Percentiles rank a stretch among this genome's conserved stretches.
These are phyloP conservation scores for Leccinum obscurum DNA, from an alignment of 768 basidiomycete species.

Conservation along the genomic window DNA sequence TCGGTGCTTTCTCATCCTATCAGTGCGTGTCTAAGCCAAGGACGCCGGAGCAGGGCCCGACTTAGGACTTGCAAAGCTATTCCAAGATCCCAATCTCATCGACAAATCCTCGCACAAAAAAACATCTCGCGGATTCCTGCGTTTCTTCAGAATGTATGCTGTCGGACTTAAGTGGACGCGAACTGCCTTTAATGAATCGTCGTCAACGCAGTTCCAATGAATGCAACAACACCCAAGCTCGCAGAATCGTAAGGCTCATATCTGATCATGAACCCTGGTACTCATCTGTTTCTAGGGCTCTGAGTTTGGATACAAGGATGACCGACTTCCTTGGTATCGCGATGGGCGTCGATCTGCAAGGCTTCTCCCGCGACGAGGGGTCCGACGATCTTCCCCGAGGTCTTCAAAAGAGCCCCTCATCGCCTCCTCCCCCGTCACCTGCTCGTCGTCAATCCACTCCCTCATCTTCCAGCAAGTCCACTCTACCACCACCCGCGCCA, in stretches of 20 bases:
- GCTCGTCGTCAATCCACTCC: conserved; percentile 36
- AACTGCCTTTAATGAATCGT: not conserved
- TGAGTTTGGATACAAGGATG: conserved; percentile 82
- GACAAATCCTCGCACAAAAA: conserved; percentile 82
- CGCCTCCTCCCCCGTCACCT: conserved; percentile 23
- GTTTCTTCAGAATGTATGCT: conserved; percentile 67
- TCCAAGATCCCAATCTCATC: conserved; percentile 80
- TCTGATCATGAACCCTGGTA: not conserved
- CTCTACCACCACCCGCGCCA: conserved; percentile 39
- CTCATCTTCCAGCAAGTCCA: conserved; percentile 41
- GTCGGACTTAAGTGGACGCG: not conserved
- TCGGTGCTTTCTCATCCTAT: not conserved
- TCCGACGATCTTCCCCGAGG: conserved; percentile 77
- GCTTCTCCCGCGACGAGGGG: conserved; percentile 80
- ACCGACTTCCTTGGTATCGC: conserved; percentile 89
- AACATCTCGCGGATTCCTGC: conserved; percentile 78
- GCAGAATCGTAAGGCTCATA: conserved; percentile 50
- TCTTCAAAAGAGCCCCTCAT: conserved; percentile 32
- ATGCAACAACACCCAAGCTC: conserved; percentile 70
- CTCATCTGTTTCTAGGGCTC: conserved; percentile 40
- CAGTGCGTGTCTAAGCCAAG: conserved; percentile 61
- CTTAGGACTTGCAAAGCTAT: conserved; percentile 70
- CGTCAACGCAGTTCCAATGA: conserved; percentile 49
- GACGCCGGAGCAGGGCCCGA: conserved; percentile 43
- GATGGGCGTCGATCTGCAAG: conserved; percentile 92